phyloP scores from a whole-genome alignment of 1,284 basidiomycete species.

The Cronartium quercuum region DNA sequence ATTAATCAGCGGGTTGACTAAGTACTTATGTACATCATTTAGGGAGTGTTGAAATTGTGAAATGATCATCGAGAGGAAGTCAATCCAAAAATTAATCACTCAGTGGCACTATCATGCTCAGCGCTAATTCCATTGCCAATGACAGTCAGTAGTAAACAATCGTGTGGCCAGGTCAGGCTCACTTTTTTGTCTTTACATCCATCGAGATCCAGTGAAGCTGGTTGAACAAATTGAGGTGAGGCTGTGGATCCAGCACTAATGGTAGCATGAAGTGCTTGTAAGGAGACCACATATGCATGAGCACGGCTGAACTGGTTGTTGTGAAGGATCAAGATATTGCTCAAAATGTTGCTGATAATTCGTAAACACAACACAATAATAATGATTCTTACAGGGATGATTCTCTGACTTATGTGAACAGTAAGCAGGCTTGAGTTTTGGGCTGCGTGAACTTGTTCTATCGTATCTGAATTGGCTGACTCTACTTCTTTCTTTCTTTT shows the following conservation, averaged over 20 bases:
- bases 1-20: constrained; percentile 64
- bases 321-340: constrained; percentile 62
- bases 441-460: no score
- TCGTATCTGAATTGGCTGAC: no score
- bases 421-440: neutral
- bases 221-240: constrained; percentile 35
- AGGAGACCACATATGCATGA: no score
- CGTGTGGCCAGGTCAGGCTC: constrained; percentile 45
- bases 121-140: constrained; percentile 71
- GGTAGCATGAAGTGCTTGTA: constrained; percentile 80
- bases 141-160: constrained; percentile 67
- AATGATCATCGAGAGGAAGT: constrained; percentile 85
- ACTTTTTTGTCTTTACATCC: constrained; percentile 4
- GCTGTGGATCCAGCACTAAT: constrained; percentile 56
- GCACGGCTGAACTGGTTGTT: no score
- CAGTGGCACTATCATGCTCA: constrained; percentile 63
- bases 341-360: neutral
- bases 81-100: constrained; percentile 91
- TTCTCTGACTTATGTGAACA: neutral
- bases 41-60: constrained; percentile 70
- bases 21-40: constrained; percentile 62
- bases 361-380: neutral
- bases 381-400: neutral
- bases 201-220: constrained; percentile 14
- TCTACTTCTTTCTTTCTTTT: no score